phyloP scores from a whole-genome alignment of 2,329 filamentous ascomycete genomes.

The Penicillium digitatum region DNA sequence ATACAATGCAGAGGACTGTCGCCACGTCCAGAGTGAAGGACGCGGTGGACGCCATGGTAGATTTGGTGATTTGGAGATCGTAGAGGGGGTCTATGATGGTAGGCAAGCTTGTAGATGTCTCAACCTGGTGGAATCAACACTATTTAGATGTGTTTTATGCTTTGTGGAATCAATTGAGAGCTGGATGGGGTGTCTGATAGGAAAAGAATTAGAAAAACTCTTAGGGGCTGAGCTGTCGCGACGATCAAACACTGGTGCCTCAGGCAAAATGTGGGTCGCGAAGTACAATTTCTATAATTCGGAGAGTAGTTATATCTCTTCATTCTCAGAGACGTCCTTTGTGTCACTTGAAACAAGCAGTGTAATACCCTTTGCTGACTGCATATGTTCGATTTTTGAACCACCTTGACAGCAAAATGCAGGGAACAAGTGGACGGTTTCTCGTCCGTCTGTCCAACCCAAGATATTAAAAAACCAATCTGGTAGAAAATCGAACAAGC shows the following conservation, averaged over 20 bases:
- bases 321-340: not conserved
- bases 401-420: not conserved
- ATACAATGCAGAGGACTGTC: slow-evolving; percentile 54
- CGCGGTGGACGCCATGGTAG: slow-evolving; percentile 19
- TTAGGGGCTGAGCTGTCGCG: not conserved
- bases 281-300: not conserved
- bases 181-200: not conserved
- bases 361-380: not conserved
- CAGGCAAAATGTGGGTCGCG: not conserved
- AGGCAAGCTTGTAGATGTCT: not conserved
- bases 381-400: not conserved
- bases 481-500: not conserved
- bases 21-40: slow-evolving; percentile 41
- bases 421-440: not conserved
- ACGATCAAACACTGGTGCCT: not conserved
- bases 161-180: not conserved
- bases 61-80: not conserved
- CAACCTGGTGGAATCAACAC: not conserved
- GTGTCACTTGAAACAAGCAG: not conserved
- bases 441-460: not conserved
- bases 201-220: not conserved
- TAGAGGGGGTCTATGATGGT: not conserved
- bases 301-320: not conserved
- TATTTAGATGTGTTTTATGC: not conserved
- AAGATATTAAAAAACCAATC: not conserved